phyloP scores from a whole-genome alignment of 2,329 filamentous ascomycete species.

The Claviceps spartinae region DNA sequence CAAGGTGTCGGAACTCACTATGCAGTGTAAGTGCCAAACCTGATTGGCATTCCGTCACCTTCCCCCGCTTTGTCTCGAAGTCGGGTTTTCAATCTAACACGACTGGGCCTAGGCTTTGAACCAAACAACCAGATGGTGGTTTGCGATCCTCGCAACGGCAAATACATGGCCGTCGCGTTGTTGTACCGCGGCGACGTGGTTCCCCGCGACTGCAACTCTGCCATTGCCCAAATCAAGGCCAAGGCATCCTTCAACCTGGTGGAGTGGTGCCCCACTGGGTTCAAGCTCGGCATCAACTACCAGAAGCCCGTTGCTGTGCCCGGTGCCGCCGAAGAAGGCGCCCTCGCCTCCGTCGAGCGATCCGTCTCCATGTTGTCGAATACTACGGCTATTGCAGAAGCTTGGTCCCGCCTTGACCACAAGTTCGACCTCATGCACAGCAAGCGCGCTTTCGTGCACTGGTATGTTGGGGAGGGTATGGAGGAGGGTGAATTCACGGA shows the following conservation, averaged over 20 bases:
- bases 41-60: background rate
- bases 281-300: slow-evolving; percentile 67
- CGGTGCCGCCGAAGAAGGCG: slow-evolving; percentile 37
- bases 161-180: slow-evolving; percentile 63
- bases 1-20: slow-evolving; percentile 66
- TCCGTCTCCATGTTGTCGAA: slow-evolving; percentile 61
- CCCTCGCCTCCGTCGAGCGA: slow-evolving; percentile 47
- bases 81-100: slow-evolving; percentile 5
- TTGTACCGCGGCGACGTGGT: slow-evolving; percentile 61
- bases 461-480: slow-evolving; percentile 83
- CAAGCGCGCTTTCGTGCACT: slow-evolving; percentile 65
- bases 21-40: slow-evolving; percentile 45
- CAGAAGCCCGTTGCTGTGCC: slow-evolving; percentile 51
- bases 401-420: slow-evolving; percentile 58
- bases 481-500: slow-evolving; percentile 85
- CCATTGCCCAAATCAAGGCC: slow-evolving; percentile 54
- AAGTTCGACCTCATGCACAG: slow-evolving; percentile 71
- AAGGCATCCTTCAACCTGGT: slow-evolving; percentile 61
- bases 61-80: background rate
- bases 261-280: slow-evolving; percentile 63
- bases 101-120: slow-evolving; percentile 46
- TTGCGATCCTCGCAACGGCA: slow-evolving; percentile 59
- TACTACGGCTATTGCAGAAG: slow-evolving; percentile 61
- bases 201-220: slow-evolving; percentile 54
- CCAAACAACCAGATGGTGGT: slow-evolving; percentile 71